A percentile compares a stretch with the other conserved stretches of the same genome.
These are phyloP conservation scores for Citeromyces nyonsensis DNA, from an alignment of 805 yeast genomes.

Conservation along the genomic window DNA sequence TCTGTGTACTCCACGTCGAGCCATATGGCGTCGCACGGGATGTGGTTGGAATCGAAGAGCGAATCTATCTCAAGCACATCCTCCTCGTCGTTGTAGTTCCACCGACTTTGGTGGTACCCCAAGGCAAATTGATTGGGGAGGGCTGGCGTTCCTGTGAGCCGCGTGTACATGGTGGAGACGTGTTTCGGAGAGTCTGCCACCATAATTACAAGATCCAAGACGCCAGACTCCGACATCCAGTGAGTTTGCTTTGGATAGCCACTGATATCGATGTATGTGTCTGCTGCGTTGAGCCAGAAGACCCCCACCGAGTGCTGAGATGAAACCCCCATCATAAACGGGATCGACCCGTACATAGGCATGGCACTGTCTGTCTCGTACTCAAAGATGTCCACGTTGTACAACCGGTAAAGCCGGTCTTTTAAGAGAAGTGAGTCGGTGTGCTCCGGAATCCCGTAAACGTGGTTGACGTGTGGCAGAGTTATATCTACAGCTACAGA, in stretches of 20 bases:
- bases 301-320: constrained; percentile 50
- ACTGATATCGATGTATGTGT: constrained; percentile 73
- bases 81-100: constrained; percentile 86
- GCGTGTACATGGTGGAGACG: constrained; percentile 46
- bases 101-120: constrained; percentile 93
- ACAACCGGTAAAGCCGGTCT: constrained; percentile 71
- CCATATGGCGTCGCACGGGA: constrained; percentile 92
- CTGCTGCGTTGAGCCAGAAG: constrained; percentile 90
- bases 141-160: constrained; percentile 54
- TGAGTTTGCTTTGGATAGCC: constrained; percentile 29
- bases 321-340: constrained; percentile 63
- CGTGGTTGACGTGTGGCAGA: constrained; percentile 42
- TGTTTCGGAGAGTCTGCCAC: constrained; percentile 38
- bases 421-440: constrained; percentile 66
- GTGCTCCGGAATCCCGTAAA: constrained; percentile 96
- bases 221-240: constrained; percentile 91
- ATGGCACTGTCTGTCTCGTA: constrained; percentile 68
- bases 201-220: constrained; percentile 59
- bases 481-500: constrained; percentile 69
- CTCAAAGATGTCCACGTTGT: constrained; percentile 90
- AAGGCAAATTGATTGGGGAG: constrained; percentile 69
- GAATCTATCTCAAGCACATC: constrained; percentile 66
- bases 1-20: constrained; percentile 88
- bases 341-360: constrained; percentile 94
- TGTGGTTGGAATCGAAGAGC: constrained; percentile 53